Percentiles rank a stretch among this genome's conserved stretches.
Conservation (phyloP, 371 early-diverging fungal species). For the Mortierella sp. region DNA sequence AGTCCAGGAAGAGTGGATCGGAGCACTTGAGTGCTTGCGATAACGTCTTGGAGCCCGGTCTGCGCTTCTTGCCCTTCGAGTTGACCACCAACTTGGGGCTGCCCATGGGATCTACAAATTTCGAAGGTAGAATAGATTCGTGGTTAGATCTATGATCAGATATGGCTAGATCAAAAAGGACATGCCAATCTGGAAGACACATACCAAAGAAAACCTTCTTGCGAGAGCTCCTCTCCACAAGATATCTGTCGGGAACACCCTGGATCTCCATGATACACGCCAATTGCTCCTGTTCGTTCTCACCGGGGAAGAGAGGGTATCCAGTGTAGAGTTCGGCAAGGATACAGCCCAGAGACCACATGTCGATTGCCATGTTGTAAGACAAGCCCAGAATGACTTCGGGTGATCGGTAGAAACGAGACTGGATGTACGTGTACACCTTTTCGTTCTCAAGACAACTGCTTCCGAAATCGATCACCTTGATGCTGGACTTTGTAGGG, state of each 20-base stretch:
- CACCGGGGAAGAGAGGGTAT: slow-evolving; percentile 96
- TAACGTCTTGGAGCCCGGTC: slow-evolving; percentile 83
- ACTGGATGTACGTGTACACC: slow-evolving; percentile 98
- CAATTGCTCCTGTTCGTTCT: slow-evolving; percentile 95
- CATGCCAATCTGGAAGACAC: slow-evolving; percentile 3
- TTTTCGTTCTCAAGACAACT: slow-evolving; percentile 88
- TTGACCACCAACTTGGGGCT: slow-evolving; percentile 80
- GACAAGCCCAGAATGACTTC: slow-evolving; percentile 94
- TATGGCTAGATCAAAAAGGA: not conserved
- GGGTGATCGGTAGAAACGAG: slow-evolving; percentile 97
- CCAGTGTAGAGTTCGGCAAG: slow-evolving; percentile 95
- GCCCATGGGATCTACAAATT: slow-evolving; percentile 69
- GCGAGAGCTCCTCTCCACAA: slow-evolving; percentile 83
- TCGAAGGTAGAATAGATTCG: not conserved
- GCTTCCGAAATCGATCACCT: slow-evolving; percentile 99
- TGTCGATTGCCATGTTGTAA: slow-evolving; percentile 96
- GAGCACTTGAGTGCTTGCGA: slow-evolving; percentile 72
- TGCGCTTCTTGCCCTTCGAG: slow-evolving; percentile 88
- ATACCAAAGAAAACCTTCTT: slow-evolving; percentile 90
- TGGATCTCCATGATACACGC: slow-evolving; percentile 94
- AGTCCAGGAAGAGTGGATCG: slow-evolving; percentile 85
- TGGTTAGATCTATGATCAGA: not conserved
- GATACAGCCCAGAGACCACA: slow-evolving; percentile 99
- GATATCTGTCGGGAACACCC: slow-evolving; percentile 81
- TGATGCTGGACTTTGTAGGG: slow-evolving; percentile 82